These are phyloP conservation scores for Schizosaccharomyces osmophilus DNA, from an alignment of 805 yeast genomes.

Conservation along the genomic window DNA sequence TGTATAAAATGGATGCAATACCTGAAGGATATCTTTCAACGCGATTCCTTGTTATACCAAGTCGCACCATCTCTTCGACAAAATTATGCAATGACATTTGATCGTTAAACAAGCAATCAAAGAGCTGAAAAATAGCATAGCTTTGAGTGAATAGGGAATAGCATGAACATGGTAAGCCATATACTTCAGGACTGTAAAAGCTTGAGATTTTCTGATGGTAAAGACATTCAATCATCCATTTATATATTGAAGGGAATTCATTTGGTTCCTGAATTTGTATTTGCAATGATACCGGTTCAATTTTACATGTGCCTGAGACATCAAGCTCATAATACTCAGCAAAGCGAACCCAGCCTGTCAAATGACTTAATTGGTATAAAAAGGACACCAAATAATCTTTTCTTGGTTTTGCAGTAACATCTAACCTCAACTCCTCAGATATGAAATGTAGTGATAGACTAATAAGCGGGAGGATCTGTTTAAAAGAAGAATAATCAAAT, in stretches of 20 bases:
- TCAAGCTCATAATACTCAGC: constrained; percentile 59
- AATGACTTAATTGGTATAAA: background rate
- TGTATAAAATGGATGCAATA: constrained; percentile 37
- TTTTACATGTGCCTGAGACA: constrained; percentile 27
- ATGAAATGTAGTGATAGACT: constrained; percentile 47
- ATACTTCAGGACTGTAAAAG: background rate
- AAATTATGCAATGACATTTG: constrained; percentile 28
- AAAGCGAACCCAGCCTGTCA: constrained; percentile 23
- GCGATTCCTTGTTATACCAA: constrained; percentile 25
- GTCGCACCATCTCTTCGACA: constrained; percentile 16
- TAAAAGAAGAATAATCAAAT: background rate
- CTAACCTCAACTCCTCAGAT: constrained; percentile 48
- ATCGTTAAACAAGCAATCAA: constrained; percentile 22
- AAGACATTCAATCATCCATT: background rate
- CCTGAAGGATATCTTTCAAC: constrained; percentile 50
- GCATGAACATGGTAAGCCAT: background rate
- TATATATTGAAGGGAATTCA: constrained; percentile 1
- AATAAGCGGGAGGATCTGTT: constrained; percentile 10
- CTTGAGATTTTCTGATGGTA: background rate
- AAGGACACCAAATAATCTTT: background rate
- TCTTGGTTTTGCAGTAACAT: constrained; percentile 15
- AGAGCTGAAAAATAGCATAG: background rate
- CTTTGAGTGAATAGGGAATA: constrained; percentile 1
- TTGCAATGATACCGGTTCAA: constrained; percentile 11
- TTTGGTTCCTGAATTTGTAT: constrained; percentile 4